Evolutionary conservation across 441 rosid species (phyloP).

Genomic region (Euphorbia celastroides): DNA sequence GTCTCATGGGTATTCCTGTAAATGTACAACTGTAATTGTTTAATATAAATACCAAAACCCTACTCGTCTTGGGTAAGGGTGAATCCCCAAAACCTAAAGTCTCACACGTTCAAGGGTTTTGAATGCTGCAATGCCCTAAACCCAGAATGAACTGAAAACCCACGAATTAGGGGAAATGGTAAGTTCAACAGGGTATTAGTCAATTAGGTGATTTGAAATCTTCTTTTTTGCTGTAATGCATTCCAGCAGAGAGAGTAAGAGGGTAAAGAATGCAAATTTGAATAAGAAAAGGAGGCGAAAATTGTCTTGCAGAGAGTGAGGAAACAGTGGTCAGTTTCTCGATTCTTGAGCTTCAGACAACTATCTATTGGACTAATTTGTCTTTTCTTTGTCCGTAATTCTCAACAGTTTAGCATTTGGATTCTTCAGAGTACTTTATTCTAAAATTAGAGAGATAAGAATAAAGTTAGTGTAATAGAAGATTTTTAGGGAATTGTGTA

Average conservation of each 20-base stretch:
- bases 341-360: constrained; percentile 19
- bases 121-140: background rate
- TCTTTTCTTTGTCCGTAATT: constrained; percentile 6
- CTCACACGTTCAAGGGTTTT: too few relatives aligned
- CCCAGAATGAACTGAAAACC: too few relatives aligned
- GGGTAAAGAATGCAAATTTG: background rate
- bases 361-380: constrained; percentile 23
- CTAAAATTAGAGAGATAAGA: too few relatives aligned
- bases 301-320: constrained; percentile 16
- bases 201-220: background rate
- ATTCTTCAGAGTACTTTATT: too few relatives aligned
- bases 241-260: constrained; percentile 13
- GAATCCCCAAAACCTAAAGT: too few relatives aligned
- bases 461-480: too few relatives aligned
- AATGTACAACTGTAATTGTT: too few relatives aligned
- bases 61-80: too few relatives aligned
- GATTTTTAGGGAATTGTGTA: too few relatives aligned
- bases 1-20: too few relatives aligned
- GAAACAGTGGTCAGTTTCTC: constrained; percentile 31
- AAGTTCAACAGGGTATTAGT: background rate
- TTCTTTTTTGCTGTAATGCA: constrained; percentile 5
- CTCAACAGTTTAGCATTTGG: background rate
- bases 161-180: background rate
- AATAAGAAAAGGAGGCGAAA: background rate
- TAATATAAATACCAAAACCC: too few relatives aligned